Evolutionary conservation across 768 basidiomycete species (phyloP), one percentile per base, ranked within the genome.

Genomic region (Phlegmacium glaucopus): DNA sequence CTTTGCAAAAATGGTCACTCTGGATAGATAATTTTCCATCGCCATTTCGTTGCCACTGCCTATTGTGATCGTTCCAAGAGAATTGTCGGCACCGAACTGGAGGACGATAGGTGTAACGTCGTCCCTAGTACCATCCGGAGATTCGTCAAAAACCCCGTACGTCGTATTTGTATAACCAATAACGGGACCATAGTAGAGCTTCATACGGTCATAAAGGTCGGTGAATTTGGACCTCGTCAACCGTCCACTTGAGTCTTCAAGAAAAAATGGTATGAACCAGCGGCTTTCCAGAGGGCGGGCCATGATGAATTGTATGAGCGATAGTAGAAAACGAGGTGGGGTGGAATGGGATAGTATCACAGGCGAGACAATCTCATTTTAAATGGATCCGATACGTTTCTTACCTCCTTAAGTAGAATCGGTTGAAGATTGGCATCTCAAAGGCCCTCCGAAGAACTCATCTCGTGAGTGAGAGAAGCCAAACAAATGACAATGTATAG

Each of bases 201-300:
- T 67, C 58, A 83, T 71, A 15, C 85, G 81, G 40, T 79, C 79
- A 61, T 86, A 70, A 52, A 85, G 68, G 63, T 87, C 86, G 41
- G 74, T 59, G 57, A 82, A 87, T 15, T 81, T 76, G 4, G 82
- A 76, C 29, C 75, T 79, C 10, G 68, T 65, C 30, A 82, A 62
- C 29, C 57, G 63, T 4, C 83, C 83, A 6, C 76, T 77, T 46
- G 68, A 77, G 66, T 87, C 85, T 58, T 84, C 80, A 47, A 88
- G 77, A 55, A 85, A 76, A 62, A 68, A 78, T 32, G 82, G 79
- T 56, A 84, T n/a, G n/a, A n/a, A n/a, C n/a, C n/a, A n/a, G n/a
- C n/a, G n/a, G n/a, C n/a, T n/a, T n/a, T n/a, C n/a, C n/a, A n/a
- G n/a, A n/a, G n/a, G n/a, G n/a, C n/a, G n/a, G n/a, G 42, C 47